These are phyloP conservation scores for Fallopia convolvulus DNA, from an alignment of 148 eudicot genomes.

Conservation along the genomic window DNA sequence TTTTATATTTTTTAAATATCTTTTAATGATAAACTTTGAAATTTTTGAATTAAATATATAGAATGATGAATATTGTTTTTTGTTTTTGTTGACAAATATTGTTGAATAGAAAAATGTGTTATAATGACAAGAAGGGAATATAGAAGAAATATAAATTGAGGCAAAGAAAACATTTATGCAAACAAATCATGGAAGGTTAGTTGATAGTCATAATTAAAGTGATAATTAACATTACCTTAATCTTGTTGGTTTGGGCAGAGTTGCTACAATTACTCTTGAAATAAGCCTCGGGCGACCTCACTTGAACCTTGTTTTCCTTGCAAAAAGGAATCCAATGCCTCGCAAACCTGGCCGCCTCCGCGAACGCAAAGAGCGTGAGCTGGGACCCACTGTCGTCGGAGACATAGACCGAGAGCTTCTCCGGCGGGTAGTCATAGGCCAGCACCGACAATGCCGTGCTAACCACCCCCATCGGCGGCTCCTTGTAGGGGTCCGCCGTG, in stretches of 20 bases:
- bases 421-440: conserved; percentile 80
- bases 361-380: conserved; percentile 58
- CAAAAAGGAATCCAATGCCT: conserved; percentile 67
- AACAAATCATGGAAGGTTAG: no score
- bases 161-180: no score
- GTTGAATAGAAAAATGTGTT: no score
- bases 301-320: conserved; percentile 32
- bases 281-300: conserved; percentile 56
- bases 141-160: no score
- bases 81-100: no score
- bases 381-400: conserved; percentile 87
- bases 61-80: no score
- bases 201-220: no score
- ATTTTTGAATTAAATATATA: no score
- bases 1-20: no score
- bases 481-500: conserved; percentile 80
- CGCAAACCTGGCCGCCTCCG: conserved; percentile 71
- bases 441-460: conserved; percentile 78
- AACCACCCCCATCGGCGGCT: conserved; percentile 68
- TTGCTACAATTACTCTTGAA: conserved; percentile 17
- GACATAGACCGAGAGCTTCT: conserved; percentile 70
- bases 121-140: no score
- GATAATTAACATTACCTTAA: conserved; percentile 37
- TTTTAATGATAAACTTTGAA: no score
- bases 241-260: conserved; percentile 23